Base-by-base conservation (phyloP, 148 eudicot genomes). In the Pharnaceum exiguum region DNA sequence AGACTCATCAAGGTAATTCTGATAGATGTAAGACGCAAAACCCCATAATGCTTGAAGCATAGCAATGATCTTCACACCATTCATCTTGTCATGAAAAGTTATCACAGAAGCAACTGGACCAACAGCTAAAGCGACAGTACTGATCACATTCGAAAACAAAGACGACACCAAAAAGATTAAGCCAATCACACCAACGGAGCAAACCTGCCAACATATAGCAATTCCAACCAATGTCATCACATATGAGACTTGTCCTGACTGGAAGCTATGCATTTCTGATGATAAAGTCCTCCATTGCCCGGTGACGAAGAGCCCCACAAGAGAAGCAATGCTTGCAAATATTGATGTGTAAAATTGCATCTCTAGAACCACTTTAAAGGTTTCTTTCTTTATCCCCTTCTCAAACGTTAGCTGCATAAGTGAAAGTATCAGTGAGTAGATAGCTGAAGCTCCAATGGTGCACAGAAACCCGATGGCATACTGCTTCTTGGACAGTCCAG, bases 21-120 rank as follows among this genome's bases (percentile, higher is more conserved):
- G 96, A 64, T 88, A 83, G 4, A 85, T 75, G 31, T 91, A 91
- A 44, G 90, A 66, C 9, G 78, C 70, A 36, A 87, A 81, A 0
- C 97, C 97, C 90, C 93, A 91, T 46, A 85, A 43, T 2, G 94
- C 85, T 68, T 79, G 71, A 46, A 91, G 70, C 87, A 87, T 73
- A 2, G 81, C 79, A 15, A 85, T 75, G 13, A 85, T 67, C 80
- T 91, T 91, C 32, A 85, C 75, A 4, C 90, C 96, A 27, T 82
- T 82, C 85, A 87, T 78, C 62, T 75, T 80, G 63, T 91, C 93
- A 16, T 79, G 89, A 59, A 91, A 81, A 28, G 72, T 71, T 15
- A 87, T 70, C 49, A 88, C 74, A 1, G 97, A 58, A 50, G 87
- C 90, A 56, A 91, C 66, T 21, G 97, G 97, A 19, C 84, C 80